Base-by-base conservation (phyloP, 1,284 basidiomycete genomes). In the Vanrija humicola region DNA sequence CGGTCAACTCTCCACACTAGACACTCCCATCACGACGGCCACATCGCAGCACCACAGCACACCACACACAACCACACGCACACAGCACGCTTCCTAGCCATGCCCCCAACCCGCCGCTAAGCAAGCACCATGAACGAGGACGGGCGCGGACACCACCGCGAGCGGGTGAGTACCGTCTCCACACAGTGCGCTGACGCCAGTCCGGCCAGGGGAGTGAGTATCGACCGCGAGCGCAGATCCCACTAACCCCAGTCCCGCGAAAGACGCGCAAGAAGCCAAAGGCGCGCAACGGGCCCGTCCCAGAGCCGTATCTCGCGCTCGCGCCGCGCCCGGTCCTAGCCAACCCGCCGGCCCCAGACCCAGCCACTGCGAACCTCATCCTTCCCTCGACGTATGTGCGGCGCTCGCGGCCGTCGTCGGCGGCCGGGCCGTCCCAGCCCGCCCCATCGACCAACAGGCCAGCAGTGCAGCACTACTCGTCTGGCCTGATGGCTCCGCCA, bases 221-320 rank as follows among this genome's bases (percentile, higher is more conserved):
- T 23, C 21, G n/a, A 5, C 10, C 18, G 21, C n/a, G 5, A 28
- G 4, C 26, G 16, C 49, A 8, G 14, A 23, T 23, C 21, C 21
- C 23, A 29, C 50, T 46, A n/a, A 45, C n/a, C 7, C 10, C 42
- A 54, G 52, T 43, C 18, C 40, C 52, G 19, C 44, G 52, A 9
- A 64, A 65, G 50, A 43, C 62, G 16, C 63, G 64, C 26, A 72
- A 69, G 55, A 71, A 68, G 57, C 50, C 59, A 14, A 67, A 64
- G 50, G 34, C 58, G 12, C 25, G 18, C 40, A 19, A 21, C 21
- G 56, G 62, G 10, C 64, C 66, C 1, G 58, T 73, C 15, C 67
- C 70, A 1, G 38, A 60, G 43, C 73, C 73, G 18, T 75, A 71
- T 58, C 66, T 75, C 18, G 73, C 69, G 39, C 46, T 65, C 16